These are phyloP conservation scores for Cytospora chrysosperma DNA, from an alignment of 2,329 filamentous ascomycete genomes.

Conservation along the genomic window DNA sequence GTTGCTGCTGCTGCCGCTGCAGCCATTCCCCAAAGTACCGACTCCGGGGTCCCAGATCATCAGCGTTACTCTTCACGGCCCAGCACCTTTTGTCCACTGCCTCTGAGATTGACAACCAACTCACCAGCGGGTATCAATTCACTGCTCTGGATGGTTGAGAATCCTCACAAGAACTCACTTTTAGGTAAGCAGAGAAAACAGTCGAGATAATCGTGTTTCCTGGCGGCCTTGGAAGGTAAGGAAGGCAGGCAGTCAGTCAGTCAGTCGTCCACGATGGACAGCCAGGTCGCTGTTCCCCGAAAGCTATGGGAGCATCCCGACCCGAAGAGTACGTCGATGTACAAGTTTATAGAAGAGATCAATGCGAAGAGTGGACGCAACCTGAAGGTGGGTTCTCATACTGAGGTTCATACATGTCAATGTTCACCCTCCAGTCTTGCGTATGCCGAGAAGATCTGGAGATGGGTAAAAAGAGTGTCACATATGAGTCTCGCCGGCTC, in stretches of 20 bases:
- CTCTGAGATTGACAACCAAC: too few species aligned
- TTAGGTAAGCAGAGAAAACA: neutral
- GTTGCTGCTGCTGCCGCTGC: too few species aligned
- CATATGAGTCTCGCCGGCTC: neutral
- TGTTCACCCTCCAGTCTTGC: neutral
- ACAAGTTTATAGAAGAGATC: slow-evolving; percentile 62
- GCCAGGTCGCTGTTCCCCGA: slow-evolving; percentile 42
- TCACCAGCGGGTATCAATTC: neutral
- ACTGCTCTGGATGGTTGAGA: neutral
- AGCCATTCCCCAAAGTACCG: neutral
- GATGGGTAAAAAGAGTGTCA: neutral
- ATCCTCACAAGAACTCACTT: neutral
- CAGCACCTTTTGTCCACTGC: too few species aligned
- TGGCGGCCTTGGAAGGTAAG: neutral
- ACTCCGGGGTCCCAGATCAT: neutral
- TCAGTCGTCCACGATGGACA: slow-evolving; percentile 9
- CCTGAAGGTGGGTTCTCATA: slow-evolving; percentile 56
- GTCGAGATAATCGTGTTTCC: neutral
- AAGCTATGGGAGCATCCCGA: slow-evolving; percentile 69
- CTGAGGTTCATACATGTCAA: too few species aligned
- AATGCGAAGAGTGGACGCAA: slow-evolving; percentile 57
- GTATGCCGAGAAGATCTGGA: neutral
- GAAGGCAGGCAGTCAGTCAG: too few species aligned
- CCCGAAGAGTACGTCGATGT: slow-evolving; percentile 63
- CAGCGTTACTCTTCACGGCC: neutral